Conservation (phyloP, 2,329 filamentous ascomycete genomes). For the Metarhizium anisopliae region DNA sequence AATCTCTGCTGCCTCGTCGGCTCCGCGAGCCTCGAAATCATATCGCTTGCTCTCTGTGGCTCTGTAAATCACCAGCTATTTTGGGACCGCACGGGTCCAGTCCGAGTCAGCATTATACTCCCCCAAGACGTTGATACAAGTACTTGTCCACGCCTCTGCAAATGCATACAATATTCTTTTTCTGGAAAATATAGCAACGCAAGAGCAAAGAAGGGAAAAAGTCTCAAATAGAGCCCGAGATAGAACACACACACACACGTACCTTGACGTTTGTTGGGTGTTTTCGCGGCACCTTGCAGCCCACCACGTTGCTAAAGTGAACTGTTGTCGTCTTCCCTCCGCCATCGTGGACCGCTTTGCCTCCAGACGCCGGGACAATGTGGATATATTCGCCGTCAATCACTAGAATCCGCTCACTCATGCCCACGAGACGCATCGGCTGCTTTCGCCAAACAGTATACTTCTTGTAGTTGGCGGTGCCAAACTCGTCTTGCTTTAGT, state of each 20-base stretch:
- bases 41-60: slow-evolving; percentile 72
- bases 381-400: slow-evolving; percentile 84
- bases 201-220: no score
- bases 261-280: slow-evolving; percentile 77
- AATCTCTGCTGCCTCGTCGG: slow-evolving; percentile 68
- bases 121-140: background rate
- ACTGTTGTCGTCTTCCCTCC: slow-evolving; percentile 69
- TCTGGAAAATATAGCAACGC: background rate
- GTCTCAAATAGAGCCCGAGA: no score
- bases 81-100: slow-evolving; percentile 3
- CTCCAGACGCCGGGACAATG: slow-evolving; percentile 64
- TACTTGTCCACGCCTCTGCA: background rate
- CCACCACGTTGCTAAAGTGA: slow-evolving; percentile 73
- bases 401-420: slow-evolving; percentile 66
- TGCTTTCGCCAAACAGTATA: slow-evolving; percentile 78
- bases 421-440: slow-evolving; percentile 68
- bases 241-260: slow-evolving; percentile 13
- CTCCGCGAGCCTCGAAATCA: slow-evolving; percentile 70
- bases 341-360: slow-evolving; percentile 55
- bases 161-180: background rate
- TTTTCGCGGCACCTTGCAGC: slow-evolving; percentile 71
- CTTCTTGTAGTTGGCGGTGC: slow-evolving; percentile 56
- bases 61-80: slow-evolving; percentile 61
- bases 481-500: slow-evolving; percentile 49
- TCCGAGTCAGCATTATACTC: background rate